phyloP scores from a whole-genome alignment of 768 basidiomycete species.

The Tulasnella sp. region DNA sequence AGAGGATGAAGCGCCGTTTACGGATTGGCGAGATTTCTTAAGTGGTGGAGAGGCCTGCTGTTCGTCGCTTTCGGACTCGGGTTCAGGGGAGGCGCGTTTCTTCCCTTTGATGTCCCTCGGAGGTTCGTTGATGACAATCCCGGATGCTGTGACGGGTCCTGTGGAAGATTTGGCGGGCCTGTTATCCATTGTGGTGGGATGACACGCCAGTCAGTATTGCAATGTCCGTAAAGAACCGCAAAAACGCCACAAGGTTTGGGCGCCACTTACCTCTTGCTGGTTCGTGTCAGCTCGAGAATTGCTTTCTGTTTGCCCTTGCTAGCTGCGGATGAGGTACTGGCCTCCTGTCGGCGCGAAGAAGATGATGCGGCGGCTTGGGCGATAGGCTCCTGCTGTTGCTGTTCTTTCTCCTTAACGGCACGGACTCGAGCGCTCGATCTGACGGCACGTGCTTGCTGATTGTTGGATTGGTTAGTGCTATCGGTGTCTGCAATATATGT shows the following conservation, averaged over 20 bases:
- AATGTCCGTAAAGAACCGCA: slow-evolving; percentile 16
- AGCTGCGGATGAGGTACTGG: slow-evolving; percentile 19
- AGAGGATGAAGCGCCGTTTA: slow-evolving; percentile 27
- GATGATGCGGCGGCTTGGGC: slow-evolving; percentile 17
- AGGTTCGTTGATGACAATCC: slow-evolving; percentile 65
- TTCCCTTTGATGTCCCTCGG: slow-evolving; percentile 72
- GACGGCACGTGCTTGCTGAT: slow-evolving; percentile 26
- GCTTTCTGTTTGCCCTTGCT: slow-evolving; percentile 59
- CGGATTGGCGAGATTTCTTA: slow-evolving; percentile 13
- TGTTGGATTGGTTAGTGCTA: neutral
- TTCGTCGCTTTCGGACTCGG: slow-evolving; percentile 53
- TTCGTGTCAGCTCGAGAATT: slow-evolving; percentile 36
- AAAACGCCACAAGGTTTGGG: slow-evolving; percentile 13
- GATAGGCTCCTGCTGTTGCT: slow-evolving; percentile 26
- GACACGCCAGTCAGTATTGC: slow-evolving; percentile 8
- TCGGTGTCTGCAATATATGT: neutral
- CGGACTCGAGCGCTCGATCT: slow-evolving; percentile 48
- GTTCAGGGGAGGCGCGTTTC: slow-evolving; percentile 77
- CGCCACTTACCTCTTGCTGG: slow-evolving; percentile 51
- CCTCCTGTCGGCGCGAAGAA: slow-evolving; percentile 20
- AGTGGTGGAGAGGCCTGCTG: slow-evolving; percentile 3
- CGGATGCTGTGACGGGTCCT: slow-evolving; percentile 27
- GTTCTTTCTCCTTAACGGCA: slow-evolving; percentile 24
- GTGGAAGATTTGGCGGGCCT: slow-evolving; percentile 12
- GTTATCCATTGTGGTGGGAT: slow-evolving; percentile 7